phyloP scores from a whole-genome alignment of 31 red algal species.

The Porphyra umbilicalis region DNA sequence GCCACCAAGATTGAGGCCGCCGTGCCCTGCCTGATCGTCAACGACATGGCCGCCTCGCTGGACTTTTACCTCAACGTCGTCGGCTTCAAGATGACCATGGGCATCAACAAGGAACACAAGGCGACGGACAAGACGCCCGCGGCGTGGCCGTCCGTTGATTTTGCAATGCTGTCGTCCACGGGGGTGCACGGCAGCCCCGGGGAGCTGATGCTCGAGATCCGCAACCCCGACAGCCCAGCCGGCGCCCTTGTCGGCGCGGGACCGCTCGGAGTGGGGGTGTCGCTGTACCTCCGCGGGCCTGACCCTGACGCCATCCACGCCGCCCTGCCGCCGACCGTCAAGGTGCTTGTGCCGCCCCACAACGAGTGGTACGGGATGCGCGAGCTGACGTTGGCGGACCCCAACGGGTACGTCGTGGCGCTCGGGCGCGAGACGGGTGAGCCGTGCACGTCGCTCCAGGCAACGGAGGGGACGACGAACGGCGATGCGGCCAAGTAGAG shows the following conservation, averaged over 20 bases:
- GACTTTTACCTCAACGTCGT: not conserved
- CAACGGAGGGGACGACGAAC: no score
- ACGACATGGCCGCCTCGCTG: not conserved
- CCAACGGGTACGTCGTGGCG: not conserved
- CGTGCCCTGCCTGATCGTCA: not conserved
- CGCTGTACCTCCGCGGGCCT: not conserved
- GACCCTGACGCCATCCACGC: not conserved
- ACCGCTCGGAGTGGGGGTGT: not conserved
- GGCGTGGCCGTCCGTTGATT: not conserved
- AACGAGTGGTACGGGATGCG: not conserved
- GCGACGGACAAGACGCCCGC: not conserved
- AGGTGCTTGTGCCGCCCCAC: not conserved
- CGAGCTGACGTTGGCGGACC: not conserved
- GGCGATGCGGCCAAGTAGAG: no score
- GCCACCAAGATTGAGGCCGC: no score
- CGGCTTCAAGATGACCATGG: not conserved
- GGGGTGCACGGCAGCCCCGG: not conserved
- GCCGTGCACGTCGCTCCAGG: no score
- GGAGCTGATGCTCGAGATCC: not conserved
- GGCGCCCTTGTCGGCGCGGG: not conserved
- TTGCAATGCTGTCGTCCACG: not conserved
- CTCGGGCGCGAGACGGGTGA: not conserved
- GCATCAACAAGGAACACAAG: not conserved
- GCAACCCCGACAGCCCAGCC: not conserved
- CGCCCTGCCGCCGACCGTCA: not conserved